Evolutionary conservation across 176 grass and related monocot genomes (phyloP).

Genomic region (Raddia guianensis): DNA sequence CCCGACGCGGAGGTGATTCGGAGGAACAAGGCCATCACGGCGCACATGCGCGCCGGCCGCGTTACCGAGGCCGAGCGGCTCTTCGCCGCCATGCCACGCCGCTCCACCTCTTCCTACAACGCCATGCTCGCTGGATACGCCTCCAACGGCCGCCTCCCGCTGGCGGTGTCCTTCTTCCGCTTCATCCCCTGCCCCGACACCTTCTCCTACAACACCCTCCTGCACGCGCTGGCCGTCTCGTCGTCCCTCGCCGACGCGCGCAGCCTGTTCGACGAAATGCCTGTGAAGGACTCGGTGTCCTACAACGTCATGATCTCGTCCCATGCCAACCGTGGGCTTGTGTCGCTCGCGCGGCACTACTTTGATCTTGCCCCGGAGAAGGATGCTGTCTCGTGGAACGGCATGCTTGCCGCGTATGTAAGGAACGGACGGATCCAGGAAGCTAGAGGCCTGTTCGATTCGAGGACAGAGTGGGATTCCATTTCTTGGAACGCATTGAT

Average conservation of each 20-base stretch:
- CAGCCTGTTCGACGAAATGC: constrained; percentile 80
- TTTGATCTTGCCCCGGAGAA: constrained; percentile 72
- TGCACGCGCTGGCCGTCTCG: constrained; percentile 51
- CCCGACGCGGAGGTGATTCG: constrained; percentile 59
- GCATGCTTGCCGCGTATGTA: constrained; percentile 77
- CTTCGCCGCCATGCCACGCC: constrained; percentile 66
- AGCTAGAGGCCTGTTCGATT: constrained; percentile 67
- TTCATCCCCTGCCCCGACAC: constrained; percentile 62
- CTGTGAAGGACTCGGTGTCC: constrained; percentile 61
- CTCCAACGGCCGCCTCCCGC: constrained; percentile 58
- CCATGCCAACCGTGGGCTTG: constrained; percentile 66
- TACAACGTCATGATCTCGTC: constrained; percentile 90
- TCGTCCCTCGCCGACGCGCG: constrained; percentile 63
- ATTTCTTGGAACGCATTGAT: constrained; percentile 96
- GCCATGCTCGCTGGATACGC: constrained; percentile 86
- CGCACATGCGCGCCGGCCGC: constrained; percentile 67
- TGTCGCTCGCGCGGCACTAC: constrained; percentile 63
- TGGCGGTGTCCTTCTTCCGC: constrained; percentile 58
- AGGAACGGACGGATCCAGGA: constrained; percentile 62
- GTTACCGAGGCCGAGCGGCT: constrained; percentile 57
- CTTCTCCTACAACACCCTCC: constrained; percentile 88
- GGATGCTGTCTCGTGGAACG: constrained; percentile 86
- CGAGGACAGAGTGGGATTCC: constrained; percentile 70
- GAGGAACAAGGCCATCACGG: constrained; percentile 80
- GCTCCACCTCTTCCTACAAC: constrained; percentile 83